These are phyloP conservation scores for Pyrus hybrid DNA, from an alignment of 331 rosid species.

Conservation along the genomic window DNA sequence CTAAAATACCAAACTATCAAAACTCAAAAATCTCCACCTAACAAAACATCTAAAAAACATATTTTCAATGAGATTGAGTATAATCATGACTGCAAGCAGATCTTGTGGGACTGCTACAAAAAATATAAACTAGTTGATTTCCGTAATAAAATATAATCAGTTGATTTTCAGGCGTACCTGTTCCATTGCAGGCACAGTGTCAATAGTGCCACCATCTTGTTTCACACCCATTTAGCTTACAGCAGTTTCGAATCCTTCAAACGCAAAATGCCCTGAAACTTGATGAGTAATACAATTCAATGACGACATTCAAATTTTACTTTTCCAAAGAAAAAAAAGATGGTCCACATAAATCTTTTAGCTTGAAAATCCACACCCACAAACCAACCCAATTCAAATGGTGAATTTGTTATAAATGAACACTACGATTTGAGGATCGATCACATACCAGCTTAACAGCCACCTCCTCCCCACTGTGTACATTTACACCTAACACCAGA, in stretches of 20 bases:
- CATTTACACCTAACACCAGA: too few species aligned
- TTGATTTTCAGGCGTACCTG: slow-evolving; percentile 19
- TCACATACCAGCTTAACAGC: too few species aligned
- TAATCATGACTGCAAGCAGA: not conserved
- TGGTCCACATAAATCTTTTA: not conserved
- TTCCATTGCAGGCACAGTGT: slow-evolving; percentile 22
- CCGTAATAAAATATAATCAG: not conserved
- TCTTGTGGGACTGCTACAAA: not conserved
- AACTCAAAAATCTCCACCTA: not conserved
- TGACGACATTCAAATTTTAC: not conserved
- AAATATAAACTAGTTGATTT: not conserved
- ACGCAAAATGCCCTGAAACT: not conserved
- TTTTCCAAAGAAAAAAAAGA: not conserved
- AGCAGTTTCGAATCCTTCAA: not conserved
- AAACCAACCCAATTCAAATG: too few species aligned
- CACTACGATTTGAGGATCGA: too few species aligned
- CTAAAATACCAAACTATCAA: not conserved
- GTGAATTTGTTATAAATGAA: too few species aligned
- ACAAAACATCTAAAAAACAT: not conserved
- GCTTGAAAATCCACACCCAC: not conserved
- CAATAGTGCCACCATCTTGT: slow-evolving; percentile 16
- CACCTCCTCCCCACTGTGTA: too few species aligned
- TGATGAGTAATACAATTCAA: not conserved
- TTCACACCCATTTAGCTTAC: slow-evolving; percentile 31
- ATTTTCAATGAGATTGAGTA: not conserved